Conservation (phyloP, 2,329 filamentous ascomycete species). For the Neocatenulostroma microsporum region DNA sequence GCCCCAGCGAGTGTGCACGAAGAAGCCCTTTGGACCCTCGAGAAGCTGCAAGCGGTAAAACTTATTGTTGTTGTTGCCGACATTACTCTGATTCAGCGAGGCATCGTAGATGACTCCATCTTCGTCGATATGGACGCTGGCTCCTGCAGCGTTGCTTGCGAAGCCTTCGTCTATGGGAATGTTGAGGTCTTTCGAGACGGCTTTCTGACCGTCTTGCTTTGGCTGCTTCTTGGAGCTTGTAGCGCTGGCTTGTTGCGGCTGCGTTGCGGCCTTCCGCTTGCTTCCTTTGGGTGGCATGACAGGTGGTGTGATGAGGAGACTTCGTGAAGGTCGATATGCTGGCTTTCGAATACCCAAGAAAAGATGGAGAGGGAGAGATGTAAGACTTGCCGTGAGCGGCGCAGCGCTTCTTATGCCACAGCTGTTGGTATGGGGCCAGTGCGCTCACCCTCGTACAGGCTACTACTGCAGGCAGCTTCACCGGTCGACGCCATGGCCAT, state of each 20-base stretch:
- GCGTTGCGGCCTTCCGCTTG: conserved; percentile 5
- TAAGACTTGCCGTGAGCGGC: too few relatives aligned
- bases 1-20: conserved; percentile 5
- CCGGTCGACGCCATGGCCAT: too few relatives aligned
- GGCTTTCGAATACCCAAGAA: too few relatives aligned
- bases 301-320: too few relatives aligned
- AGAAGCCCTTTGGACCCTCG: not conserved
- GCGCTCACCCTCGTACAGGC: too few relatives aligned
- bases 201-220: conserved; percentile 1
- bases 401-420: too few relatives aligned
- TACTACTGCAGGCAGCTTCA: too few relatives aligned
- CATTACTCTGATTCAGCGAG: conserved; percentile 69
- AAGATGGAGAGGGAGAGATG: too few relatives aligned
- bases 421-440: too few relatives aligned
- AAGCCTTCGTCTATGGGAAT: conserved; percentile 44
- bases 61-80: conserved; percentile 64
- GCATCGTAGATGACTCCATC: conserved; percentile 67
- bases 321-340: too few relatives aligned
- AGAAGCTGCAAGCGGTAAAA: conserved; percentile 66
- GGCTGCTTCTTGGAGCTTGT: conserved; percentile 5
- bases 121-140: conserved; percentile 57
- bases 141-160: conserved; percentile 9
- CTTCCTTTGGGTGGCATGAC: conserved; percentile 6
- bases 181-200: conserved; percentile 30
- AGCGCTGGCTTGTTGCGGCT: not conserved